phyloP scores from a whole-genome alignment of 148 eudicot species.

The Gaultheria prostrata region DNA sequence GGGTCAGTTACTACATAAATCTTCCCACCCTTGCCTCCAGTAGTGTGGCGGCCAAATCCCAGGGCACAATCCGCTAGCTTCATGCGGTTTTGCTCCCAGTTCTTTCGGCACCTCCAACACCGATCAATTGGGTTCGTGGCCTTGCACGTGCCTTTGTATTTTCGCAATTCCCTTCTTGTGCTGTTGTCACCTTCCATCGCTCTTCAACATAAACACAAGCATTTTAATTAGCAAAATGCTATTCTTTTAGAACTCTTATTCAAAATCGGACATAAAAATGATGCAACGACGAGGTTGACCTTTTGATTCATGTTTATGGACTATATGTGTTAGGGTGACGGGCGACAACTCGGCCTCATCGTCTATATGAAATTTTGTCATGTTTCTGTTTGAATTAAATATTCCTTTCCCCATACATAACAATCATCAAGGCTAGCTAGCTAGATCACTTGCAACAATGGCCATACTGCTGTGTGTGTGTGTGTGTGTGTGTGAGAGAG shows the following conservation, averaged over 20 bases:
- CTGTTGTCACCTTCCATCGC: slow-evolving; percentile 11
- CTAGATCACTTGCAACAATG: neutral
- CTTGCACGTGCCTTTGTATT: slow-evolving; percentile 29
- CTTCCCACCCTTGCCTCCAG: slow-evolving; percentile 38
- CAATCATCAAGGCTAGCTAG: neutral
- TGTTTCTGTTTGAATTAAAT: neutral
- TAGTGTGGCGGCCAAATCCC: slow-evolving; percentile 48
- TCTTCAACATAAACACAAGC: slow-evolving; percentile 14
- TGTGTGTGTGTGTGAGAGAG: too few relatives aligned
- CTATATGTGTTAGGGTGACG: too few relatives aligned
- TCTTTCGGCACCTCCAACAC: slow-evolving; percentile 49
- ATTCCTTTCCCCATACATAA: neutral
- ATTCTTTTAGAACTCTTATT: neutral
- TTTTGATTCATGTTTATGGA: too few relatives aligned
- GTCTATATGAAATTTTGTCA: neutral
- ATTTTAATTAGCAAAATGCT: neutral
- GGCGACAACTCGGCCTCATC: too few relatives aligned
- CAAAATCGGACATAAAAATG: neutral
- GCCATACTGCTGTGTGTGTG: neutral
- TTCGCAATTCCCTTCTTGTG: slow-evolving; percentile 34
- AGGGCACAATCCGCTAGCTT: slow-evolving; percentile 41
- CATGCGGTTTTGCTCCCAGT: slow-evolving; percentile 39
- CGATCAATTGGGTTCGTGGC: slow-evolving; percentile 57
- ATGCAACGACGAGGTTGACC: neutral
- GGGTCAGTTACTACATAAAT: slow-evolving; percentile 37